Evolutionary conservation across 306 rosid species (phyloP).

Genomic region (Clitoria ternatea): DNA sequence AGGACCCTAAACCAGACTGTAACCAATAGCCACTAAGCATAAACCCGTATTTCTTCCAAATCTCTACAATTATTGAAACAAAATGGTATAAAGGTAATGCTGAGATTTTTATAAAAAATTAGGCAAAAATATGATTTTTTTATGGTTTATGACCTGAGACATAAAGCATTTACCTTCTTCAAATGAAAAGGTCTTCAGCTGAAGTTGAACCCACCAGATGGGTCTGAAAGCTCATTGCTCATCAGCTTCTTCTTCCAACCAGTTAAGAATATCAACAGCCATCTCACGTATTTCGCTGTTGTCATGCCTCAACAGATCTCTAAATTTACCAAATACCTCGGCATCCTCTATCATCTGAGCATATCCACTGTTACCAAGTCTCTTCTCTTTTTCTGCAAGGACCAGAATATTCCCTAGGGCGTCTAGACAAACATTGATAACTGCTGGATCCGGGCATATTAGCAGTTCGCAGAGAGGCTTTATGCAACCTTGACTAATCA

Average conservation of each 20-base stretch:
- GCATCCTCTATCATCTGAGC: conserved; percentile 78
- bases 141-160: background rate
- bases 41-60: conserved; percentile 18
- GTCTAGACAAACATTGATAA: conserved; percentile 70
- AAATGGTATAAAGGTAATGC: background rate
- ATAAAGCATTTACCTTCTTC: conserved; percentile 20
- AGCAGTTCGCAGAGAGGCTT: conserved; percentile 90
- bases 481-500: conserved; percentile 67
- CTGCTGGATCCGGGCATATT: conserved; percentile 75
- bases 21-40: conserved; percentile 37
- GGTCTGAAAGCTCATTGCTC: conserved; percentile 59
- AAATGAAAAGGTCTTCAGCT: conserved; percentile 42
- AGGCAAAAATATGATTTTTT: background rate
- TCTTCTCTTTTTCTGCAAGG: conserved; percentile 78
- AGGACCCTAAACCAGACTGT: conserved; percentile 57
- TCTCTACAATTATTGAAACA: conserved; percentile 35
- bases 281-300: conserved; percentile 78
- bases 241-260: conserved; percentile 71
- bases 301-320: conserved; percentile 76
- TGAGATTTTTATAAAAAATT: background rate
- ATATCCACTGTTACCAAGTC: conserved; percentile 42
- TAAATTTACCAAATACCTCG: conserved; percentile 80
- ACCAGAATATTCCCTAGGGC: conserved; percentile 74
- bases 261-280: conserved; percentile 79
- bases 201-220: conserved; percentile 81